These are phyloP conservation scores for Wallacemonas sp. DNA, from an alignment of 208 protist genomes.

Conservation along the genomic window DNA sequence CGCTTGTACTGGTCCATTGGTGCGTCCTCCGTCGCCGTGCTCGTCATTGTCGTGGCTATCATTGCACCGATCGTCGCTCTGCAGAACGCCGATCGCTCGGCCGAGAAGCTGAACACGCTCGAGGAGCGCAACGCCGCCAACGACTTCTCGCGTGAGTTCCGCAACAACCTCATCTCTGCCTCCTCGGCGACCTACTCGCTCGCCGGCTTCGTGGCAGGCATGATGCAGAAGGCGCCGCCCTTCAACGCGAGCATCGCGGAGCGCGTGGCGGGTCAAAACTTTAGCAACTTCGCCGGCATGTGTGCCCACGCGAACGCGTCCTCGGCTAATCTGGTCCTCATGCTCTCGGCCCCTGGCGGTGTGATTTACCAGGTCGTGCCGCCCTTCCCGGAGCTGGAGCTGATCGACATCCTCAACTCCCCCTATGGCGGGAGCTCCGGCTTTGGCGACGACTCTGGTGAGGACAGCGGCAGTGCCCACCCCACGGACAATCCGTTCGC, in stretches of 20 bases:
- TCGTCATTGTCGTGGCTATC: constrained; percentile 10
- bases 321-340: background rate
- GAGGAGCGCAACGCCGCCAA: constrained; percentile 24
- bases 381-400: background rate
- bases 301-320: constrained; percentile 17
- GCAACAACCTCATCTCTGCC: constrained; percentile 26
- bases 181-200: constrained; percentile 25
- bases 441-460: constrained; percentile 5
- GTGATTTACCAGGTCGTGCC: constrained; percentile 48
- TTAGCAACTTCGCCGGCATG: constrained; percentile 34
- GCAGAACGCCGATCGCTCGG: constrained; percentile 10
- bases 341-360: constrained; percentile 58
- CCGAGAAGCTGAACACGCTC: background rate
- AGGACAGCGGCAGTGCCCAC: constrained; percentile 1
- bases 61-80: constrained; percentile 20
- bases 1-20: constrained; percentile 12
- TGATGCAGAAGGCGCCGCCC: constrained; percentile 34
- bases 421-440: background rate
- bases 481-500: background rate
- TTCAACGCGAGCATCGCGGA: constrained; percentile 33
- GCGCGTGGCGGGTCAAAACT: constrained; percentile 32
- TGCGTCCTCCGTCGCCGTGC: constrained; percentile 2
- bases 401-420: constrained; percentile 32
- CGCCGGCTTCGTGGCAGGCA: constrained; percentile 33
- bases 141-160: constrained; percentile 20